Evolutionary conservation across 1,284 basidiomycete genomes (phyloP).

Genomic region (Irpex sp.): DNA sequence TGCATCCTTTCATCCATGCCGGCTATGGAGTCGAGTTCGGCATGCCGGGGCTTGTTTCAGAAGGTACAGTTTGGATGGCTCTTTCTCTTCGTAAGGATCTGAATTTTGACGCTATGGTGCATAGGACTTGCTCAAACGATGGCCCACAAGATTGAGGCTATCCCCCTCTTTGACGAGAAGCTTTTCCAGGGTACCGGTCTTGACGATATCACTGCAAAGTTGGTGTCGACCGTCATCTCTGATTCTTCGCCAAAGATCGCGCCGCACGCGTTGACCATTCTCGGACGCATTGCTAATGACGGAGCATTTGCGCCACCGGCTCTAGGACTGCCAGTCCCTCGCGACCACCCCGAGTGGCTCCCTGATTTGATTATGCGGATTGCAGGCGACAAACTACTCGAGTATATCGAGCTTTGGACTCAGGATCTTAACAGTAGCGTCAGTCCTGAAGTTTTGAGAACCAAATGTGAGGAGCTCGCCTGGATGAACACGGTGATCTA

Average conservation of each 20-base stretch:
- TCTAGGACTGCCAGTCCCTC: conserved; percentile 36
- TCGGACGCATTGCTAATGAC: conserved; percentile 37
- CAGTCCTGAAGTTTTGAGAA: conserved; percentile 26
- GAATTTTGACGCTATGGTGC: not conserved
- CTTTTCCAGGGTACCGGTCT: conserved; percentile 18
- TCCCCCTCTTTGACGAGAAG: conserved; percentile 25
- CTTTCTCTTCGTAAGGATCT: not conserved
- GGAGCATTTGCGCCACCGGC: conserved; percentile 32
- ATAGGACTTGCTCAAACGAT: conserved; percentile 35
- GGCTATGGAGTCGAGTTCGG: conserved; percentile 66
- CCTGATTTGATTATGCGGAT: conserved; percentile 27
- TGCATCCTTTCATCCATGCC: conserved; percentile 65
- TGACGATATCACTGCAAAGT: conserved; percentile 14
- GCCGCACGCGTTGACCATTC: conserved; percentile 34
- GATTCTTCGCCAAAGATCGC: conserved; percentile 18
- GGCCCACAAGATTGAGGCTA: conserved; percentile 23
- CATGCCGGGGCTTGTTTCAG: conserved; percentile 57
- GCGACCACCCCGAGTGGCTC: conserved; percentile 22
- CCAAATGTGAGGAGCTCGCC: conserved; percentile 42
- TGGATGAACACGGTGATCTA: conserved; percentile 40
- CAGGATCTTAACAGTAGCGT: conserved; percentile 14
- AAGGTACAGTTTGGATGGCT: conserved; percentile 39
- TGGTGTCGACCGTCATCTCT: conserved; percentile 18
- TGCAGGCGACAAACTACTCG: conserved; percentile 34
- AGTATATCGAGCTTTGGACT: conserved; percentile 49